phyloP scores from a whole-genome alignment of 371 early-diverging fungal genomes.

The Capillidium heterosporum region DNA sequence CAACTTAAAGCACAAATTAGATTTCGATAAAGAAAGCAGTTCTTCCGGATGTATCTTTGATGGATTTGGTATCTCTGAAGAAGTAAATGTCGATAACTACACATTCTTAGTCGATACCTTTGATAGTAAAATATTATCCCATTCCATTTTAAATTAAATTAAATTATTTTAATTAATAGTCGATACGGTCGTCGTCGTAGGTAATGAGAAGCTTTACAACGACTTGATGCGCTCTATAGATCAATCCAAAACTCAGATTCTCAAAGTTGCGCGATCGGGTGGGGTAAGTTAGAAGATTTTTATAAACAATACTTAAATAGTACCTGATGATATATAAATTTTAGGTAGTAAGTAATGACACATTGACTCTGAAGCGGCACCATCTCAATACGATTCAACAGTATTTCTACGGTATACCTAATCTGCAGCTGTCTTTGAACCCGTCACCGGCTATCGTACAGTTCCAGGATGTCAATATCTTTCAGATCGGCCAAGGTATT shows the following conservation, averaged over 20 bases:
- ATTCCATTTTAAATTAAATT: not conserved
- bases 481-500: conserved; percentile 66
- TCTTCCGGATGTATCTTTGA: conserved; percentile 44
- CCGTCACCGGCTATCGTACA: conserved; percentile 68
- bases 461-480: conserved; percentile 53
- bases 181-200: conserved; percentile 69
- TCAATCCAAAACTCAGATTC: conserved; percentile 30
- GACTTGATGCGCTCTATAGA: conserved; percentile 39
- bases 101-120: conserved; percentile 44
- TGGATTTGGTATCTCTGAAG: conserved; percentile 37
- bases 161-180: conserved; percentile 19
- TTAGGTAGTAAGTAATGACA: conserved; percentile 68
- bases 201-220: conserved; percentile 82
- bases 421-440: conserved; percentile 37
- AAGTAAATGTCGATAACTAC: conserved; percentile 39
- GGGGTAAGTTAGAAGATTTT: conserved; percentile 48
- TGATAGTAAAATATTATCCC: no score
- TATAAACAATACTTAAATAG: not conserved
- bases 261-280: conserved; percentile 82
- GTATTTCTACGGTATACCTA: conserved; percentile 85
- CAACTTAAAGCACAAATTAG: conserved; percentile 39
- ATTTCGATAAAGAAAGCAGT: conserved; percentile 35
- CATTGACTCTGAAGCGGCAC: conserved; percentile 36
- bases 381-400: conserved; percentile 62
- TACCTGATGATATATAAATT: not conserved